Conservation (phyloP, 306 rosid genomes). For the Malus domestica region DNA sequence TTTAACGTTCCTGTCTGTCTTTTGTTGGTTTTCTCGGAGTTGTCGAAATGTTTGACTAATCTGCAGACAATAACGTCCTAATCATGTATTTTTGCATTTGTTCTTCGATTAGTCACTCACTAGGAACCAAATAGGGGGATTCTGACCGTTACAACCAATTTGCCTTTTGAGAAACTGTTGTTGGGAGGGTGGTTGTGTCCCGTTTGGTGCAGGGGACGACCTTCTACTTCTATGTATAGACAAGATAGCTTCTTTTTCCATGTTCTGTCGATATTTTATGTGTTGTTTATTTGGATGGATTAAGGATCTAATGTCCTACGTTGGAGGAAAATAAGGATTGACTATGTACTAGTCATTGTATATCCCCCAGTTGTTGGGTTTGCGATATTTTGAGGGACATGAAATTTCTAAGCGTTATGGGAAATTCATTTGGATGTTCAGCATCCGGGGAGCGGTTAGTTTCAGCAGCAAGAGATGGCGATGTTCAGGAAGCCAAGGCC, state of each 20-base stretch:
- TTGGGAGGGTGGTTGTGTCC: slow-evolving; percentile 28
- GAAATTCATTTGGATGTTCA: slow-evolving; percentile 96
- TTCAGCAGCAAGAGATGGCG: slow-evolving; percentile 99
- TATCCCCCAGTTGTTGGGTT: not conserved
- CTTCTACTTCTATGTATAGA: slow-evolving; percentile 2
- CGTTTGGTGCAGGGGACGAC: slow-evolving; percentile 36
- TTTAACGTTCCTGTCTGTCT: not conserved
- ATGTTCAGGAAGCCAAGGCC: slow-evolving; percentile 93
- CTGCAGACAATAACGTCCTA: not conserved
- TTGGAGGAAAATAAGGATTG: slow-evolving; percentile 4
- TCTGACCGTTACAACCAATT: slow-evolving; percentile 43
- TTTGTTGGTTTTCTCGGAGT: slow-evolving; percentile 39
- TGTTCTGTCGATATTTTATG: not conserved
- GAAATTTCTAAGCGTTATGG: slow-evolving; percentile 71
- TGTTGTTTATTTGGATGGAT: slow-evolving; percentile 24
- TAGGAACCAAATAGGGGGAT: slow-evolving; percentile 23
- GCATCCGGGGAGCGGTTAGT: slow-evolving; percentile 96
- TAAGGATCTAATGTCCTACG: slow-evolving; percentile 20
- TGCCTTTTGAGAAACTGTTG: slow-evolving; percentile 14
- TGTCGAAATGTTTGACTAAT: slow-evolving; percentile 36
- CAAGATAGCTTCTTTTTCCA: not conserved
- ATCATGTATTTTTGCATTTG: not conserved
- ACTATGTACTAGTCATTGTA: not conserved
- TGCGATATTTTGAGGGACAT: slow-evolving; percentile 28
- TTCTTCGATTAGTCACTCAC: slow-evolving; percentile 4